Percentiles rank a stretch among this genome's conserved stretches.
These are phyloP conservation scores for Effrenium voratum DNA, from an alignment of 73 alveolate genomes.

Conservation along the genomic window DNA sequence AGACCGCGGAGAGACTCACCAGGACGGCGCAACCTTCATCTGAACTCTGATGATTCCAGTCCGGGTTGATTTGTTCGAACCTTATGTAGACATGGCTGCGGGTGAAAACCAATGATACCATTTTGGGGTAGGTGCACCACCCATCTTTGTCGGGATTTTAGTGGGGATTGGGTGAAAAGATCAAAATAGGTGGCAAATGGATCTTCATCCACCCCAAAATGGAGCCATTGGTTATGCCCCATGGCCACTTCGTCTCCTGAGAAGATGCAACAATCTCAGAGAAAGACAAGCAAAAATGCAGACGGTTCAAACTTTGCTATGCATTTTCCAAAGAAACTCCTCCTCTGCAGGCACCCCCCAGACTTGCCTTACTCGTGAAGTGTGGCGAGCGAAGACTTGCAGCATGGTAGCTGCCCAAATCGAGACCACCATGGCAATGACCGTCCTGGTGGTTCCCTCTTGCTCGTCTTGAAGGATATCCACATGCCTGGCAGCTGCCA, in stretches of 20 bases:
- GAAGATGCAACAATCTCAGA: too few relatives aligned
- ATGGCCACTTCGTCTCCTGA: too few relatives aligned
- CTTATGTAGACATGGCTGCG: too few relatives aligned
- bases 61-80: background rate
- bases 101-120: too few relatives aligned
- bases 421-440: conserved; percentile 2
- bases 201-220: too few relatives aligned
- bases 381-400: conserved; percentile 58
- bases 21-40: background rate
- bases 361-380: conserved; percentile 14
- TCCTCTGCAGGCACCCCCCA: conserved; percentile 56
- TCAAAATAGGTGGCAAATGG: too few relatives aligned
- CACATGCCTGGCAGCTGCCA: background rate
- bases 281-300: too few relatives aligned
- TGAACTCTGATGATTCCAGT: conserved; percentile 17
- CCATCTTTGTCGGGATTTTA: too few relatives aligned
- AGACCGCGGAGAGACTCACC: background rate
- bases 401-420: conserved; percentile 59
- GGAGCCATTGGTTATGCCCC: too few relatives aligned
- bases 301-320: too few relatives aligned
- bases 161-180: too few relatives aligned
- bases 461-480: background rate
- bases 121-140: too few relatives aligned
- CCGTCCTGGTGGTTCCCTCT: background rate
- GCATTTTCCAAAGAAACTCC: background rate